Evolutionary conservation across 352 stramenopile genomes (phyloP), one percentile per base, ranked within the genome.

Genomic region (Phytophthora kernoviae): DNA sequence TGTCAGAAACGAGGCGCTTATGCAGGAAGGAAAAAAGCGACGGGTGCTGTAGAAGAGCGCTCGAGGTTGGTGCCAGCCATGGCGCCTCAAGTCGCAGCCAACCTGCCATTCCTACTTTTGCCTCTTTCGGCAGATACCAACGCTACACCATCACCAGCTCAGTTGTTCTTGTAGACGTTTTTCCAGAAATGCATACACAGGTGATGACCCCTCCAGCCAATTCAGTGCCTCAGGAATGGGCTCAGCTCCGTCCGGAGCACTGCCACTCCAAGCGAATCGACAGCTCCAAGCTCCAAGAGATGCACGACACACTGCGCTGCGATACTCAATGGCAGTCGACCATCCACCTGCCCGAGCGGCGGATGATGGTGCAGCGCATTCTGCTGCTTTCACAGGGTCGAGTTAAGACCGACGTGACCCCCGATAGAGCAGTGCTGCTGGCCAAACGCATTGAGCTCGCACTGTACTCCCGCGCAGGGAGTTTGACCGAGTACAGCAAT

Each of bases 371-470:
- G 14, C 80, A 88, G 49, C 82, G 75, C 15, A 88, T 94, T 39
- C 65, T 91, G 40, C 69, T 82, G 42, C 76, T 92, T 33, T 88
- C 80, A 15, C 69, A 68, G 42, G 43, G 34, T 37, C 56, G 30
- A 47, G 55, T 18, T 27, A 81, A 60, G 46, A 37, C 33, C 48
- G 39, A 58, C 39, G 46, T 52, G 34, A 55, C 50, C 26, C 30
- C 49, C 4, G 22, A 62, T 10, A 34, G 62, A 27, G 57, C 51
- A n/a, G 61, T 74, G 57, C 26, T 74, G 20, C 65, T 92, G 20
- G 83, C 81, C 3, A 91, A 90, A 46, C 84, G 77, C 44, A 90
- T 93, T 44, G 84, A 93, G 33, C 30, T 93, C 8, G 83, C 77
- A 11, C 52, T 93, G 20, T 93, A 93, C 60, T 84, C 81, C 7